phyloP scores from a whole-genome alignment of 768 basidiomycete species.

The Psilocybe cyanescens region DNA sequence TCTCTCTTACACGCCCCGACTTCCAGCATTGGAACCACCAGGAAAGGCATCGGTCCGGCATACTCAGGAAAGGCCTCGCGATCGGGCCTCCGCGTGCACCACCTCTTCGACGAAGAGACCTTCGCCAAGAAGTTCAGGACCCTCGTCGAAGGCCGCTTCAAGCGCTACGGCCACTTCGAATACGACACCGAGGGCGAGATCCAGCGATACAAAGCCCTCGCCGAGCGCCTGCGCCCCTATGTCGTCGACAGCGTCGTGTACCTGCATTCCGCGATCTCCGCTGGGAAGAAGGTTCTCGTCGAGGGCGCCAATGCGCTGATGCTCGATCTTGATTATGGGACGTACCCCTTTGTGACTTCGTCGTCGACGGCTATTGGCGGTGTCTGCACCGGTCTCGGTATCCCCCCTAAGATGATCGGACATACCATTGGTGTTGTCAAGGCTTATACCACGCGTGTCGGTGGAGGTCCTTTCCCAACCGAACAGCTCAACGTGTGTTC shows the following conservation, averaged over 20 bases:
- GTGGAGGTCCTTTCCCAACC: slow-evolving; percentile 98
- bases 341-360: slow-evolving; percentile 97
- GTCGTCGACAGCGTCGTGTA: slow-evolving; percentile 89
- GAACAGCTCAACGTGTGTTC: slow-evolving; percentile 85
- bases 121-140: slow-evolving; percentile 94
- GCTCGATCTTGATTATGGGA: slow-evolving; percentile 98
- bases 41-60: slow-evolving; percentile 97
- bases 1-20: not conserved
- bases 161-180: slow-evolving; percentile 97
- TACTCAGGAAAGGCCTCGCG: slow-evolving; percentile 98
- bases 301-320: slow-evolving; percentile 99
- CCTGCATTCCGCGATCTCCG: slow-evolving; percentile 77
- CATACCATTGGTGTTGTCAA: slow-evolving; percentile 92
- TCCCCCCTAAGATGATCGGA: slow-evolving; percentile 90
- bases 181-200: slow-evolving; percentile 99
- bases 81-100: slow-evolving; percentile 94
- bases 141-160: slow-evolving; percentile 95
- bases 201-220: slow-evolving; percentile 86
- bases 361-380: slow-evolving; percentile 94
- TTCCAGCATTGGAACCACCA: slow-evolving; percentile 92
- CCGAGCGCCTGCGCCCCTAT: slow-evolving; percentile 83
- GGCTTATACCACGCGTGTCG: slow-evolving; percentile 97
- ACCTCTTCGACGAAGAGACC: slow-evolving; percentile 84
- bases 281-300: slow-evolving; percentile 83
- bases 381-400: slow-evolving; percentile 96